Evolutionary conservation across 2,329 filamentous ascomycete genomes (phyloP).

Genomic region (Westerdykella aurantiaca): DNA sequence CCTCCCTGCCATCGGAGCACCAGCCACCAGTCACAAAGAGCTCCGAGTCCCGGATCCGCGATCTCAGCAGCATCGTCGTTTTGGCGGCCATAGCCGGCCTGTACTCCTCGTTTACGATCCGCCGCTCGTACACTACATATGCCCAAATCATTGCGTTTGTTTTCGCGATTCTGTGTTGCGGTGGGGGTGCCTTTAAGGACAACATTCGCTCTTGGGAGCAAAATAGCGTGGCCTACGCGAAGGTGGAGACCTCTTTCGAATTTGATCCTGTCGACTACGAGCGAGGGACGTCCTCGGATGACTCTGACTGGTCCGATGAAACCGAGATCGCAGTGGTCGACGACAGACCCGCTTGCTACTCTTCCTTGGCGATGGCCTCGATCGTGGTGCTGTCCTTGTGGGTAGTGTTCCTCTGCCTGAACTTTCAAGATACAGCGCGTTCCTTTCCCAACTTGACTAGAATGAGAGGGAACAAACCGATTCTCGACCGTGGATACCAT

Average conservation of each 20-base stretch:
- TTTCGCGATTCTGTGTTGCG: slow-evolving; percentile 4
- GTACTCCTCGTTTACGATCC: slow-evolving; percentile 3
- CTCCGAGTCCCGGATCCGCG: not conserved
- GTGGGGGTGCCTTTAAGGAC: not conserved
- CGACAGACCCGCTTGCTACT: too few species aligned
- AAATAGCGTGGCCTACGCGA: not conserved
- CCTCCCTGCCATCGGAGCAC: slow-evolving; percentile 1
- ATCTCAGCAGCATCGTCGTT: slow-evolving; percentile 1
- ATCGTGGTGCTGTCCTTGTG: not conserved
- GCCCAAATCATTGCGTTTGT: slow-evolving; percentile 6
- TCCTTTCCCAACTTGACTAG: not conserved
- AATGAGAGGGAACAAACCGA: not conserved
- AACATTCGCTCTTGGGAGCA: too few species aligned
- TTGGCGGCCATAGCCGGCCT: slow-evolving; percentile 6
- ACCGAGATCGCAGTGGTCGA: too few species aligned
- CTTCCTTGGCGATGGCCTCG: not conserved
- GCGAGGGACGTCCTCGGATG: not conserved
- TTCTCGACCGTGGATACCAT: slow-evolving; percentile 17
- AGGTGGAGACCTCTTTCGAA: not conserved
- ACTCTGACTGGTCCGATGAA: too few species aligned
- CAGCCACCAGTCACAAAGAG: not conserved
- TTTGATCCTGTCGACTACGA: not conserved
- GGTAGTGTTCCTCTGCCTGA: slow-evolving; percentile 3
- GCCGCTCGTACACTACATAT: slow-evolving; percentile 8
- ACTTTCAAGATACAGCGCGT: slow-evolving; percentile 2